A percentile compares a stretch with the other conserved stretches of the same genome.
phyloP scores from a whole-genome alignment of 345 rosid genomes.

The Schrenkiella parvula region DNA sequence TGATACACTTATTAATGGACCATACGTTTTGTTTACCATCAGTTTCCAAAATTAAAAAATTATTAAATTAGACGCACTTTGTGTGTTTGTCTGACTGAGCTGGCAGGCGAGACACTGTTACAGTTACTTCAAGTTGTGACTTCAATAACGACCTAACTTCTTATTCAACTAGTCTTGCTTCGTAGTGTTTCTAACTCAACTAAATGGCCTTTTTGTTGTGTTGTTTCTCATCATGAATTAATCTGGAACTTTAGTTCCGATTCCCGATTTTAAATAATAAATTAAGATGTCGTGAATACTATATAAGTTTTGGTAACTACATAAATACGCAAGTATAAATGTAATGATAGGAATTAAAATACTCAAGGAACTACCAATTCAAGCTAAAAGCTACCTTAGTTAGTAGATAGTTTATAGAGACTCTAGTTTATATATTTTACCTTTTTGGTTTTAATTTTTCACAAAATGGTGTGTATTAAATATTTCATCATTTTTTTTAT shows the following conservation, averaged over 20 bases:
- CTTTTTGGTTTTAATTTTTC: not conserved
- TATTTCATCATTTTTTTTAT: not conserved
- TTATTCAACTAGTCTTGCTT: not conserved
- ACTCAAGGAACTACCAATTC: no score
- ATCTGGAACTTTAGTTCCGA: no score
- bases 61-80: constrained; percentile 5
- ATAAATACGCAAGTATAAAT: no score
- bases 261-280: no score
- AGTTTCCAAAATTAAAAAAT: not conserved
- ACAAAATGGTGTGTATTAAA: not conserved
- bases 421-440: not conserved
- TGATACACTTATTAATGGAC: constrained; percentile 15
- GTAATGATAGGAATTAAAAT: no score
- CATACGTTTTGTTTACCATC: constrained; percentile 5
- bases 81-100: constrained; percentile 14
- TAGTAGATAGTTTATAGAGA: no score
- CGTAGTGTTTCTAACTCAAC: not conserved
- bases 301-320: not conserved
- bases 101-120: constrained; percentile 13
- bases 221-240: no score
- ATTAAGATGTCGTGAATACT: no score
- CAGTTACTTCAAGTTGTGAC: not conserved
- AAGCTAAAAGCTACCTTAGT: no score
- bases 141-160: not conserved
- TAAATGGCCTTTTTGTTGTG: not conserved